Evolutionary conservation across 108 stramenopile genomes (phyloP).

Genomic region (Schizochytrium sp.): DNA sequence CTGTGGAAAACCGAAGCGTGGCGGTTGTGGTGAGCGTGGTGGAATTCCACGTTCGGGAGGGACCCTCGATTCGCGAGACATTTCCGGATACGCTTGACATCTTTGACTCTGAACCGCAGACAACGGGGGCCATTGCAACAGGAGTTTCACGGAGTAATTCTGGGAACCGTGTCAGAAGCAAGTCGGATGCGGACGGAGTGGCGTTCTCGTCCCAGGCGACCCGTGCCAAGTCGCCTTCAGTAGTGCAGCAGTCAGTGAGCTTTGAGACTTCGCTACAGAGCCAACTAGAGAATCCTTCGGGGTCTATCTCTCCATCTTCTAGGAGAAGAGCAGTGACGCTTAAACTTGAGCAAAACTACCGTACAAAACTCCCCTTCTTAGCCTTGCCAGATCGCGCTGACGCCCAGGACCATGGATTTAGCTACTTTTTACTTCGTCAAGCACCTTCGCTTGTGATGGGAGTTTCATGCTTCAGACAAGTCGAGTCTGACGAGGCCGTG

Average conservation of each 20-base stretch:
- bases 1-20: background rate
- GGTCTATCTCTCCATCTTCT: background rate
- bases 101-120: background rate
- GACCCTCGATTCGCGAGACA: background rate
- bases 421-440: slow-evolving; percentile 49
- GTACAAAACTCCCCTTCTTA: slow-evolving; percentile 4
- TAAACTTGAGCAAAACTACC: background rate
- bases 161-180: background rate
- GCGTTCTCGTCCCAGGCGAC: background rate
- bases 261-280: background rate
- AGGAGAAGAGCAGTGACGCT: background rate
- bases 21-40: background rate
- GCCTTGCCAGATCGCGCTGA: slow-evolving; percentile 41
- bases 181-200: background rate
- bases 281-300: background rate
- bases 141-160: background rate
- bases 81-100: slow-evolving; percentile 35
- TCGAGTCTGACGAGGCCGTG: slow-evolving; percentile 37
- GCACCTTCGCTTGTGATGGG: slow-evolving; percentile 10
- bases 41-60: slow-evolving; percentile 40
- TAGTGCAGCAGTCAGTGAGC: background rate
- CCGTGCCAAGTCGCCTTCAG: background rate
- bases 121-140: background rate
- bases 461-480: slow-evolving; percentile 44
- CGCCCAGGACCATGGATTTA: slow-evolving; percentile 37